These are phyloP conservation scores for Selaginella tamariscina DNA, from an alignment of 75 land plant genomes.

Conservation along the genomic window DNA sequence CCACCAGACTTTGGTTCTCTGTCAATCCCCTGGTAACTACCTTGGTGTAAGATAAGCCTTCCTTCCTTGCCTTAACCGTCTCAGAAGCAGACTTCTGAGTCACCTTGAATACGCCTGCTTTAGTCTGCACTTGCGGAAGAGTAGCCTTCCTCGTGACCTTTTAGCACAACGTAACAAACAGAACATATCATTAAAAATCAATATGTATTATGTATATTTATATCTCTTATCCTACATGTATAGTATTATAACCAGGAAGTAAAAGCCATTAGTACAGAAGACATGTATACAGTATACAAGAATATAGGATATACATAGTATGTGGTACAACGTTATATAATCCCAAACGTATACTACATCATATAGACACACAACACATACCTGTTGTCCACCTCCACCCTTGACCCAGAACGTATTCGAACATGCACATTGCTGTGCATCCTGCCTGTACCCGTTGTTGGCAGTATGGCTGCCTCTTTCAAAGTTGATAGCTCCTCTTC, in stretches of 20 bases:
- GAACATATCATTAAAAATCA: too few species aligned
- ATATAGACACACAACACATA: too few species aligned
- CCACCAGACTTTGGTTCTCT: not conserved
- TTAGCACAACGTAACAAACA: too few species aligned
- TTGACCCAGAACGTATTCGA: not conserved
- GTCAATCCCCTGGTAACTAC: not conserved
- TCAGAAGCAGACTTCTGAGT: not conserved
- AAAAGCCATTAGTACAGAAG: too few species aligned
- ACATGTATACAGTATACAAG: too few species aligned
- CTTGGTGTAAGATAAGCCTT: not conserved
- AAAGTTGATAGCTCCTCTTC: conserved; percentile 19
- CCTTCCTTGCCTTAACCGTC: not conserved
- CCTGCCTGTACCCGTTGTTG: not conserved
- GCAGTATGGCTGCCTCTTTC: not conserved
- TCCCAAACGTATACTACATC: too few species aligned
- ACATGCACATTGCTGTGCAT: not conserved
- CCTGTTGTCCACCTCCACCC: not conserved
- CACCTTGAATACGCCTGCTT: not conserved
- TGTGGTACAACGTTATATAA: too few species aligned
- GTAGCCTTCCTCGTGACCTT: not conserved
- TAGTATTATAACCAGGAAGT: too few species aligned
- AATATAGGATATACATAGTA: too few species aligned
- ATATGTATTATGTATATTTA: too few species aligned
- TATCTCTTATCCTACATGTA: too few species aligned
- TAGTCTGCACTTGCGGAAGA: not conserved